Evolutionary conservation across 176 grass and related monocot species (phyloP).

Genomic region (maize (Zea mays)): DNA sequence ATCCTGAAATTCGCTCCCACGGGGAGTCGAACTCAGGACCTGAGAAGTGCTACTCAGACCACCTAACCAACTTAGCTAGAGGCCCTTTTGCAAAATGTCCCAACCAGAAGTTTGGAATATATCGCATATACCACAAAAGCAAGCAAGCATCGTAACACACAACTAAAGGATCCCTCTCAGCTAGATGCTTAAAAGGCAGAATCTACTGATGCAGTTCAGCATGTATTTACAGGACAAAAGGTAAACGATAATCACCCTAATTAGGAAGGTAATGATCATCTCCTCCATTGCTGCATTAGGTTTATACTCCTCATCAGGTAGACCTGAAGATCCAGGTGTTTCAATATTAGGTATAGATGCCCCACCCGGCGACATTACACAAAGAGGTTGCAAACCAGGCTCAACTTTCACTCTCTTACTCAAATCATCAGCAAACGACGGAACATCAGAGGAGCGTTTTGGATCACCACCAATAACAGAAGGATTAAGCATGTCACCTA

Average conservation of each 20-base stretch:
- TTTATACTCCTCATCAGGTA: conserved; percentile 96
- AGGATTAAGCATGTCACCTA: conserved; percentile 66
- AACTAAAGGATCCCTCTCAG: neutral
- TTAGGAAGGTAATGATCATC: conserved; percentile 99
- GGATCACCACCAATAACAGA: conserved; percentile 57
- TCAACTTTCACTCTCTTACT: conserved; percentile 98
- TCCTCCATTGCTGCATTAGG: conserved; percentile 99
- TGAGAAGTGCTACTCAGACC: too few relatives aligned
- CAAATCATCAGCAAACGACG: conserved; percentile 76
- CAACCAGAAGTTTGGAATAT: neutral
- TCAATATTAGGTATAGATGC: conserved; percentile 91
- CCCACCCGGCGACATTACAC: conserved; percentile 91
- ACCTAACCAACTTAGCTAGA: too few relatives aligned
- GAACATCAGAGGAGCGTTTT: conserved; percentile 61
- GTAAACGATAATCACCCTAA: conserved; percentile 59
- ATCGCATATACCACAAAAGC: conserved; percentile 17
- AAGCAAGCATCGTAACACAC: neutral
- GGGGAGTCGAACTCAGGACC: too few relatives aligned
- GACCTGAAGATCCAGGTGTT: conserved; percentile 83
- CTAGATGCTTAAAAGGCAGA: neutral
- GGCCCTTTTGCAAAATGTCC: too few relatives aligned
- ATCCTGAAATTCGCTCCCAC: too few relatives aligned
- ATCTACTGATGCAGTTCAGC: conserved; percentile 7
- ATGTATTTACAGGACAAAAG: conserved; percentile 10
- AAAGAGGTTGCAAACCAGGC: conserved; percentile 84